Conservation (phyloP, 2,329 filamentous ascomycete species). For the Teratosphaeria destructans region DNA sequence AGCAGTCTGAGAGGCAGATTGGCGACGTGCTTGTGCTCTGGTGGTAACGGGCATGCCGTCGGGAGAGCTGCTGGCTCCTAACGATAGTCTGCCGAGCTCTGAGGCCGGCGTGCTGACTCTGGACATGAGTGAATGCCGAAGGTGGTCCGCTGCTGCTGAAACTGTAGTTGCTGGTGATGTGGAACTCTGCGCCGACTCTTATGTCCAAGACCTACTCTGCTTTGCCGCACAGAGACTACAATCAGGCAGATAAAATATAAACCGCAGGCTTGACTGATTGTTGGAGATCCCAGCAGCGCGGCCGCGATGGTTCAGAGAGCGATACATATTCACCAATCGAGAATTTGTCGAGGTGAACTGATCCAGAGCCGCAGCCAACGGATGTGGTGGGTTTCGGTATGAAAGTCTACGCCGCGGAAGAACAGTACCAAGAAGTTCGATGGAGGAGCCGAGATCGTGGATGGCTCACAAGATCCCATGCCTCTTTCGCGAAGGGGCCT, state of each 20-base stretch:
- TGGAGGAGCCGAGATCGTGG: not conserved
- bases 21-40: not conserved
- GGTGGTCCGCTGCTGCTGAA: not conserved
- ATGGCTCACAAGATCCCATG: not conserved
- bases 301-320: not conserved
- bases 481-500: not conserved
- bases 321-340: not conserved
- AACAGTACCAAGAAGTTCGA: not conserved
- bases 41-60: slow-evolving; percentile 3
- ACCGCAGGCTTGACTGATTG: not conserved
- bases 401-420: not conserved
- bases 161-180: not conserved
- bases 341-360: not conserved
- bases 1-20: not conserved
- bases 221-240: not conserved
- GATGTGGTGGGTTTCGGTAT: not conserved
- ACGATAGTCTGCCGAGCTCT: not conserved
- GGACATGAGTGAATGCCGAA: not conserved
- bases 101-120: slow-evolving; percentile 2
- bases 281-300: not conserved
- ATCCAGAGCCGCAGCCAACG: not conserved
- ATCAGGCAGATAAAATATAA: not conserved
- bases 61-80: not conserved
- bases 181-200: not conserved
- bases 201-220: not conserved